Base-by-base conservation (phyloP, 306 rosid species). In the Glycine latifolia region DNA sequence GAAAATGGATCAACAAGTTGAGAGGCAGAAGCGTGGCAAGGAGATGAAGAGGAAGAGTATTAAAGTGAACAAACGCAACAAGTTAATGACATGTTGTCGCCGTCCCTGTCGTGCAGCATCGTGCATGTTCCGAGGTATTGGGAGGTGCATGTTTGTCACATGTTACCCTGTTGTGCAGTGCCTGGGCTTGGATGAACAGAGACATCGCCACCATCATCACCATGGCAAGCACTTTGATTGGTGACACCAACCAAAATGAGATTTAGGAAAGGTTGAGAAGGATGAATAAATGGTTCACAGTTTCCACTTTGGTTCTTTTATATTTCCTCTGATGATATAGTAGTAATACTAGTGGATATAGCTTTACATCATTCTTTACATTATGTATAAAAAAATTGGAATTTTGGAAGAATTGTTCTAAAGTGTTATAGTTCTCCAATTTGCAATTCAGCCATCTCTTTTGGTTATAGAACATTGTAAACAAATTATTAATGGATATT, bases 91-190 rank as follows among this genome's bases (percentile, higher is more conserved):
- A 49, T 75, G 68, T 75, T 81, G 81, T 69, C 12, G 84, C 1
- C 80, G 84, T 41, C 86, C 90, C 9, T 63, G 83, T 79, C 75
- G 76, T 79, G 75, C 71, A 43, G 85, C 84, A 4, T 90, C 92
- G 7, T 66, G 80, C 67, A 58, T 90, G 75, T 86, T 85, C 53
- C 84, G 87, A 86, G 88, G 94, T 58, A 78, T 92, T 44, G 88
- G 91, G 78, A 89, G 94, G 73, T 92, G 92, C 67, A 74, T 92
- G 86, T 90, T 92, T 75, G 89, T 89, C 70, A 53, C 89, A 10
- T 92, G 92, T 74, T 90, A 83, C 85, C 94, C 97, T 84, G 67
- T 89, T 41, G 72, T 92, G 35, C 89, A 52, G 78, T 92, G 94
- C 16, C 67, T 88, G 72, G 91, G 92, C 63, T 86, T 88, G 70